Conservation (phyloP, 2,329 filamentous ascomycete genomes). For the Arthrinium puccinioides region DNA sequence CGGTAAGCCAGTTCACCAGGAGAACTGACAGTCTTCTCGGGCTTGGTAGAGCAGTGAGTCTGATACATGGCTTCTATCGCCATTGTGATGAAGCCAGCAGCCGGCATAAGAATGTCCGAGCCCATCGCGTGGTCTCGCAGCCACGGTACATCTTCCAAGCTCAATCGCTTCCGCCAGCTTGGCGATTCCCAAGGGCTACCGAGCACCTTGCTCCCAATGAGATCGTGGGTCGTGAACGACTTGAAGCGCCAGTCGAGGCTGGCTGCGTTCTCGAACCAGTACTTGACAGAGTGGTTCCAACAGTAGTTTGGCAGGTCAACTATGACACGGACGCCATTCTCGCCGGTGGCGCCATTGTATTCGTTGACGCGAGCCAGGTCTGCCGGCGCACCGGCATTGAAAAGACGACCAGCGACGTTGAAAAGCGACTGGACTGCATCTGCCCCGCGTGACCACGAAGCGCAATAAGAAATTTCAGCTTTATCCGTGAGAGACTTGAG, state of each 20-base stretch:
- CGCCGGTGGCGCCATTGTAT: not conserved
- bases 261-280: constrained; percentile 14
- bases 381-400: constrained; percentile 6
- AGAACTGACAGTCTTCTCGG: not conserved
- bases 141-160: constrained; percentile 25
- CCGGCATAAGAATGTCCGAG: constrained; percentile 33
- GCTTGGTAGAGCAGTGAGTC: constrained; percentile 5
- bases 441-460: constrained; percentile 10
- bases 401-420: constrained; percentile 15
- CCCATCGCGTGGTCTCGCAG: constrained; percentile 37
- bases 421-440: constrained; percentile 8
- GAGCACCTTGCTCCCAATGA: constrained; percentile 12
- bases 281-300: constrained; percentile 15
- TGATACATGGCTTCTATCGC: constrained; percentile 22
- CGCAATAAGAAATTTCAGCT: not conserved
- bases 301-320: constrained; percentile 18
- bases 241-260: constrained; percentile 14
- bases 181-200: constrained; percentile 11
- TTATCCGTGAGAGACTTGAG: constrained; percentile 1
- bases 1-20: constrained; percentile 10
- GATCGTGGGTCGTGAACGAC: constrained; percentile 11
- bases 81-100: constrained; percentile 27
- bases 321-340: constrained; percentile 3
- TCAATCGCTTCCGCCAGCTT: constrained; percentile 5
- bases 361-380: constrained; percentile 13